Conservation (phyloP, 805 yeast genomes). For the Barnettozyma populi region DNA sequence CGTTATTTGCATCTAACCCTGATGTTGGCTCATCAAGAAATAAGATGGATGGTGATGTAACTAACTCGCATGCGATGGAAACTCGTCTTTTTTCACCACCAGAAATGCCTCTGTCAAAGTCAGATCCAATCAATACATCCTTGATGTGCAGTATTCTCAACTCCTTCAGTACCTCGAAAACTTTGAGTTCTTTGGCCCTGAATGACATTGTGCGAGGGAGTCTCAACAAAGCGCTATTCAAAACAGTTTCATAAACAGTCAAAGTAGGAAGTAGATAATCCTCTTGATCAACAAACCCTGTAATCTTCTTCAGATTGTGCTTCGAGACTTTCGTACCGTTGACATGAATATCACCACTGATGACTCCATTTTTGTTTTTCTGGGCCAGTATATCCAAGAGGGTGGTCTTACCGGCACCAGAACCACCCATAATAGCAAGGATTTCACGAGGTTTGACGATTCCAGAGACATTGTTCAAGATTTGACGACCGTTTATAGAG, state of each 20-base stretch:
- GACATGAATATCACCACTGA: constrained; percentile 62
- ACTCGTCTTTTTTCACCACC: constrained; percentile 93
- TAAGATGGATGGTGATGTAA: constrained; percentile 78
- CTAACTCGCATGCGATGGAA: constrained; percentile 89
- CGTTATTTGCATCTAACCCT: constrained; percentile 91
- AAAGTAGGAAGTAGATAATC: constrained; percentile 86
- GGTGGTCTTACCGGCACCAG: constrained; percentile 98
- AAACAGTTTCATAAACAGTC: constrained; percentile 92
- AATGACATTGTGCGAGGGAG: constrained; percentile 78
- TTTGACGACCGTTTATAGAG: constrained; percentile 42
- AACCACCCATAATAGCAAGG: constrained; percentile 96
- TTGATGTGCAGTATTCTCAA: constrained; percentile 77
- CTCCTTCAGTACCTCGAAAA: constrained; percentile 78
- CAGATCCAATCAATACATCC: constrained; percentile 84
- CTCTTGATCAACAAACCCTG: constrained; percentile 96
- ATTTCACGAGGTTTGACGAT: constrained; percentile 82
- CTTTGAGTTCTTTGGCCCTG: constrained; percentile 69
- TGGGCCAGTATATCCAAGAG: constrained; percentile 86
- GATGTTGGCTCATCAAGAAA: constrained; percentile 93
- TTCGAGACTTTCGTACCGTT: constrained; percentile 55
- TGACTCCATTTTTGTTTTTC: constrained; percentile 72
- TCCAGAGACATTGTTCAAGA: constrained; percentile 67
- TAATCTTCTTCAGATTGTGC: constrained; percentile 53
- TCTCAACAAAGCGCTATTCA: constrained; percentile 84
- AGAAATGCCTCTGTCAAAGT: constrained; percentile 84